Percentiles rank a stretch among this genome's conserved stretches.
These are phyloP conservation scores for Linderina pennispora DNA, from an alignment of 192 early-diverging fungal genomes.

Conservation along the genomic window DNA sequence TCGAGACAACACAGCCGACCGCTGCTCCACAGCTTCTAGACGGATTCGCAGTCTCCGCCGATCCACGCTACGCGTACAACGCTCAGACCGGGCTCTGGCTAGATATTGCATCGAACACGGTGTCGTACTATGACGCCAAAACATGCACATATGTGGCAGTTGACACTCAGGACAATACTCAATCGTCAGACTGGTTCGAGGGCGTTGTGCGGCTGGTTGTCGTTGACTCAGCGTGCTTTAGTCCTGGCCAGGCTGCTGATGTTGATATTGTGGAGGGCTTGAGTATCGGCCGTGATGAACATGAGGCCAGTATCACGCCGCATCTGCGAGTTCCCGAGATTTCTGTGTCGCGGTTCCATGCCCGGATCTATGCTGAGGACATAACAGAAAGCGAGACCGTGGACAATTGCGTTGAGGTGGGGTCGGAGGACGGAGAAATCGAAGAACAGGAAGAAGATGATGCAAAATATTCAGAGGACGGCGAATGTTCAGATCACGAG, in stretches of 20 bases:
- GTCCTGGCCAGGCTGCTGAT: constrained; percentile 44
- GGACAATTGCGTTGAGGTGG: neutral
- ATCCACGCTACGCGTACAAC: constrained; percentile 47
- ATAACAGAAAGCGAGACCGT: constrained; percentile 17
- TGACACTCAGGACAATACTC: neutral
- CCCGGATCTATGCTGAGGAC: constrained; percentile 42
- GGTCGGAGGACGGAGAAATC: constrained; percentile 35
- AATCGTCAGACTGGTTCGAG: constrained; percentile 1
- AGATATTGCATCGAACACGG: constrained; percentile 43
- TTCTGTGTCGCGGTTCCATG: constrained; percentile 59
- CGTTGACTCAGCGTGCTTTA: constrained; percentile 41
- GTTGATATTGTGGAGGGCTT: constrained; percentile 51
- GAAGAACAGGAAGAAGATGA: constrained; percentile 1
- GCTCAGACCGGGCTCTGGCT: constrained; percentile 46
- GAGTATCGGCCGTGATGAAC: constrained; percentile 53
- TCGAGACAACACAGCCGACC: neutral
- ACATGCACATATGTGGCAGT: constrained; percentile 51
- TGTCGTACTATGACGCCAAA: constrained; percentile 49
- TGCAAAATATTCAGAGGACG: constrained; percentile 3
- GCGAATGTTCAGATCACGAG: constrained; percentile 8
- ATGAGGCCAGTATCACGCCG: constrained; percentile 24
- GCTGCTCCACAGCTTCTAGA: neutral
- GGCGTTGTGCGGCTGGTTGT: constrained; percentile 53
- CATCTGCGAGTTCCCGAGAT: constrained; percentile 61
- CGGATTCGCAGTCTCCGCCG: constrained; percentile 32